Evolutionary conservation across 2,329 filamentous ascomycete species (phyloP), one percentile per base, ranked within the genome.

Genomic region (Aspergillus terreus): DNA sequence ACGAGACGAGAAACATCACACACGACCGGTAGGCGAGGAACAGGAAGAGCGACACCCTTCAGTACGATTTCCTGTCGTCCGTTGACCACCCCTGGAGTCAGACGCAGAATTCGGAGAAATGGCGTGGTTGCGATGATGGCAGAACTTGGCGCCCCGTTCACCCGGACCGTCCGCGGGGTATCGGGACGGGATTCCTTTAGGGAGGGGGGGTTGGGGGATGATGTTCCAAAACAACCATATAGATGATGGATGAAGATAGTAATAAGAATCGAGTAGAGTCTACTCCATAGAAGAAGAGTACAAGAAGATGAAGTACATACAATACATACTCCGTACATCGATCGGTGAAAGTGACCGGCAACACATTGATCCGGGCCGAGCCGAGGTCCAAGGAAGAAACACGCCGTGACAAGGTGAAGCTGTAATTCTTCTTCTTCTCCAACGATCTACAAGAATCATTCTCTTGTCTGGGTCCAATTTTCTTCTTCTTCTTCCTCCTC

Each of bases 361-460:
- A 38, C 35, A 38, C 6, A 38, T 57, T 61, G 33, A 52, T 54
- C 54, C 57, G 51, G 2, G 6, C 59, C 57, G 63, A 65, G 61
- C 63, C 63, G 62, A 64, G 63, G 63, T 61, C 40, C 55, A 55
- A 35, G 43, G 35, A 38, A 38, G 35, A 6, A 38, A 38, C 35
- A 17, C 14, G 35, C 27, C 14, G 35, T 14, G 35, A 36, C 33
- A 11, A 36, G n/a, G 35, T 15, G 6, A 36, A 38, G 35, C 42
- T 41, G 19, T 19, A 3, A 2, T 19, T 3, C 19, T 30, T 19
- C 32, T 17, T 33, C 30, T 21, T 38, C 15, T 17, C 35, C 14
- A n/a, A n/a, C 35, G 15, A 38, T 38, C 15, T 17, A n/a, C 40
- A 42, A 19, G 11, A n/a, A 42, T 19, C 10, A 42, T 42, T 19